A percentile compares a stretch with the other conserved stretches of the same genome.
Conservation (phyloP, 2,329 filamentous ascomycete genomes). For the Tolypocladium album region DNA sequence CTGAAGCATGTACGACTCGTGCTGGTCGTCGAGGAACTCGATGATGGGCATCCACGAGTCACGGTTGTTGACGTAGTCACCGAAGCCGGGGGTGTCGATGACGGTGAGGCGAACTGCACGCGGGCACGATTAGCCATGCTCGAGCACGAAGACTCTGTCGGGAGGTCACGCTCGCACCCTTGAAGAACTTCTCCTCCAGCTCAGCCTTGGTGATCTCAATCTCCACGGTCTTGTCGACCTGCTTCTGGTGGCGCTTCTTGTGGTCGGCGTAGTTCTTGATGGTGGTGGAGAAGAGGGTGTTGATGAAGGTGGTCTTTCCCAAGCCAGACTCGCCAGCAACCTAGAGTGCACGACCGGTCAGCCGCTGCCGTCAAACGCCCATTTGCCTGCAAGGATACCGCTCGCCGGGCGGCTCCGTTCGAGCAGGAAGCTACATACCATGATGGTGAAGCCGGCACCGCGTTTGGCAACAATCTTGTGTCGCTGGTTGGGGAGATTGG, state of each 20-base stretch:
- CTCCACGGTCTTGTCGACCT: constrained; percentile 99
- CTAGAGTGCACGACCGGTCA: constrained; percentile 31
- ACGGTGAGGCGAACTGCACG: constrained; percentile 84
- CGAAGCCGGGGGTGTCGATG: constrained; percentile 97
- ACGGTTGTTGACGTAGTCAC: constrained; percentile 99
- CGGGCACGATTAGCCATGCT: constrained; percentile 8
- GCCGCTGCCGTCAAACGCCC: not conserved
- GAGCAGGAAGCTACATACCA: constrained; percentile 52
- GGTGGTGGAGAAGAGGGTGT: constrained; percentile 98
- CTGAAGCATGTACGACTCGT: constrained; percentile 99
- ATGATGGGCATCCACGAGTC: constrained; percentile 99
- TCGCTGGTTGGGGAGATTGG: constrained; percentile 63
- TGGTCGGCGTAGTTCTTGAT: constrained; percentile 99
- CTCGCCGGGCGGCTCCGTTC: too few relatives aligned
- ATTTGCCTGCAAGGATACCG: not conserved
- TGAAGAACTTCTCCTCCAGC: constrained; percentile 99
- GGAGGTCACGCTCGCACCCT: constrained; percentile 50
- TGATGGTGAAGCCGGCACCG: constrained; percentile 97
- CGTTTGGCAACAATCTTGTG: constrained; percentile 71
- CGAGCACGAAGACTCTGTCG: not conserved
- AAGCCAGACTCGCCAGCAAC: constrained; percentile 97
- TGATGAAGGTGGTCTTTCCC: constrained; percentile 99
- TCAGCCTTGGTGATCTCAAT: constrained; percentile 99
- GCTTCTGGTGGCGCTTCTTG: constrained; percentile 98
- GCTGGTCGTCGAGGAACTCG: constrained; percentile 99